Conservation (phyloP, 305 asterid species). For the Coffea humblotiana region DNA sequence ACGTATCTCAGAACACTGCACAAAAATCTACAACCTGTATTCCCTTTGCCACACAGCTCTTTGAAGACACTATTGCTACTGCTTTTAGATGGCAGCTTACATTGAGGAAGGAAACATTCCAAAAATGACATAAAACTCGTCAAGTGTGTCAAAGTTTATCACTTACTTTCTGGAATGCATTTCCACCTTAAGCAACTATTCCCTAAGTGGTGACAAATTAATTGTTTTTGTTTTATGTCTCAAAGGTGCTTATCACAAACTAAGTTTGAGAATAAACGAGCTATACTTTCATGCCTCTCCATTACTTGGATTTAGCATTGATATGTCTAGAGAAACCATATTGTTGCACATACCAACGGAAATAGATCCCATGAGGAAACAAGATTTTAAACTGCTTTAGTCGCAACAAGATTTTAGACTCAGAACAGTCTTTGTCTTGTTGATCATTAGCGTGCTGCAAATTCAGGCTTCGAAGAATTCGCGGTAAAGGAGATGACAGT, state of each 20-base stretch:
- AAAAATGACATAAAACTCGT: not conserved
- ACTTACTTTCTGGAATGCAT: not conserved
- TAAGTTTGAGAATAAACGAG: not conserved
- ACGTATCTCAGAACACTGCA: not conserved
- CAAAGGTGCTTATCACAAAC: not conserved
- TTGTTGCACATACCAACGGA: not conserved
- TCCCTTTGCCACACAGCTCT: not conserved
- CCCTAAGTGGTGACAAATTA: not conserved
- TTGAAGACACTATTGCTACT: not conserved
- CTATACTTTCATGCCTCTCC: too few relatives aligned
- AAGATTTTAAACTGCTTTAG: not conserved
- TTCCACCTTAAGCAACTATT: not conserved
- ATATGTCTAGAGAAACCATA: not conserved
- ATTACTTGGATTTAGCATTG: not conserved
- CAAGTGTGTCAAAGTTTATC: not conserved
- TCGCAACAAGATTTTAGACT: not conserved
- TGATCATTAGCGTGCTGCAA: not conserved
- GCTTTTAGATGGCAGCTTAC: not conserved
- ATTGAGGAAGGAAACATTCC: not conserved
- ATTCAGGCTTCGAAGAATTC: not conserved
- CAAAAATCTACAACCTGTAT: not conserved
- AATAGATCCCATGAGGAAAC: not conserved
- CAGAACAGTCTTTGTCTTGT: not conserved
- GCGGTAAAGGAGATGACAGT: not conserved
- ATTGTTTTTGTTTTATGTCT: not conserved